Evolutionary conservation across 1,284 basidiomycete genomes (phyloP), one percentile per base, ranked within the genome.

Genomic region (Ganoderma meredithae): DNA sequence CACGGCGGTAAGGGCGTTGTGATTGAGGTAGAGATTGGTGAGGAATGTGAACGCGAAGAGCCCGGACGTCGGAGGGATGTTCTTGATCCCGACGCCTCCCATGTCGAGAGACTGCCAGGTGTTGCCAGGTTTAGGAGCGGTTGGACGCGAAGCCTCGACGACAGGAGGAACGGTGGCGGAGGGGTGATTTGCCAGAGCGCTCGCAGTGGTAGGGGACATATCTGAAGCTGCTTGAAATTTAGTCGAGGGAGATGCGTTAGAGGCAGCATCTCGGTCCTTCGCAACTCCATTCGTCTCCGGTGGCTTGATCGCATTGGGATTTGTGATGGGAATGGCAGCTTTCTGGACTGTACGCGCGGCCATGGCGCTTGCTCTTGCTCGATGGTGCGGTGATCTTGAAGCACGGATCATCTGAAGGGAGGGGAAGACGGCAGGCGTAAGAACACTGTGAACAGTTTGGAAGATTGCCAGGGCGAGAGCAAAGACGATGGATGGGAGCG

Each of bases 21-120:
- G 97, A 77, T 99, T 99, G 81, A 99, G 94, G 82, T 98, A 99
- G 65, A 99, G 90, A 72, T 93, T 95, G 71, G 94, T 95, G 71
- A 99, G 90, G 83, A 95, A 96, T 19, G 88, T 88, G 84, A 98
- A 99, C n/a, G 90, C 86, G 84, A 99, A 99, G 43, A 98, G 85
- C 69, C 92, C 93, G 60, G 94, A 91, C 15, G 89, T 90, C 13
- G 89, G 82, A 36, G 96, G 94, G 62, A 99, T 85, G 74, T 94
- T 96, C 86, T 97, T 97, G 78, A 99, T 89, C 72, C 91, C 89
- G 70, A 98, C 91, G 5, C 97, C 97, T 67, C 98, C 97, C 90
- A 99, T 96, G 81, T 99, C 97, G 68, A 99, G 85, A 15, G 95
- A 95, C 39, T 85, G 93, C 97, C 97, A 99, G 0, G 90, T 89